These are phyloP conservation scores for Ophiostoma populinum DNA, from an alignment of 2,329 filamentous ascomycete species.

Conservation along the genomic window DNA sequence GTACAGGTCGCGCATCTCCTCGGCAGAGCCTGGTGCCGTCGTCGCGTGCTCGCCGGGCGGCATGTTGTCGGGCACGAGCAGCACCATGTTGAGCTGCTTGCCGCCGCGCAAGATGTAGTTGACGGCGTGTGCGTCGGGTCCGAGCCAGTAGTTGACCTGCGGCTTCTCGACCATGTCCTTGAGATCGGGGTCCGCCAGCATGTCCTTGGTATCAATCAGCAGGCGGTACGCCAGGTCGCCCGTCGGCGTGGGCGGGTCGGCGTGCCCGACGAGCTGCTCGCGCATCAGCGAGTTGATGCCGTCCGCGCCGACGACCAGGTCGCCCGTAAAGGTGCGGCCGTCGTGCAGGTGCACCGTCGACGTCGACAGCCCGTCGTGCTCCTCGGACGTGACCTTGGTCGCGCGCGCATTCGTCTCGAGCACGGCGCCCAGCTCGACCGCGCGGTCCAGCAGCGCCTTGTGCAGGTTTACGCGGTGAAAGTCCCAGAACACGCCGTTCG, in stretches of 20 bases:
- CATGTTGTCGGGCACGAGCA: constrained; percentile 14
- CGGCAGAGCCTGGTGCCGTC: constrained; percentile 15
- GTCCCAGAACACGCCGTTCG: constrained; percentile 19
- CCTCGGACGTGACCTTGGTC: constrained; percentile 11
- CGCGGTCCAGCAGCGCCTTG: constrained; percentile 15
- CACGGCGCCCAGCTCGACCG: constrained; percentile 13
- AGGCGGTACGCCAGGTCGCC: constrained; percentile 21
- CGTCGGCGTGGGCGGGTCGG: constrained; percentile 15
- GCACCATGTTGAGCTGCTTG: constrained; percentile 19
- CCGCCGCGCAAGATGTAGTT: constrained; percentile 18
- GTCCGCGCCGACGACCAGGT: constrained; percentile 23
- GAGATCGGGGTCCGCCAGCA: constrained; percentile 16
- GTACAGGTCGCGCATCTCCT: constrained; percentile 21
- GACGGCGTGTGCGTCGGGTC: constrained; percentile 18
- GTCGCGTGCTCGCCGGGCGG: constrained; percentile 12
- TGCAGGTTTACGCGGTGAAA: constrained; percentile 19
- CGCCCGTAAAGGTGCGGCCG: constrained; percentile 17
- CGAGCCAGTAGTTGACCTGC: constrained; percentile 18
- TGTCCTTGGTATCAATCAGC: constrained; percentile 15
- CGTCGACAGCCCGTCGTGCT: constrained; percentile 9
- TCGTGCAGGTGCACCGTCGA: constrained; percentile 13
- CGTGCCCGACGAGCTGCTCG: constrained; percentile 7
- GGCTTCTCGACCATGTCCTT: constrained; percentile 15
- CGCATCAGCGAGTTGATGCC: constrained; percentile 19
- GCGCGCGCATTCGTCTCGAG: constrained; percentile 14